Evolutionary conservation across 2,329 filamentous ascomycete genomes (phyloP).

Genomic region (Plectosphaerella plurivora): DNA sequence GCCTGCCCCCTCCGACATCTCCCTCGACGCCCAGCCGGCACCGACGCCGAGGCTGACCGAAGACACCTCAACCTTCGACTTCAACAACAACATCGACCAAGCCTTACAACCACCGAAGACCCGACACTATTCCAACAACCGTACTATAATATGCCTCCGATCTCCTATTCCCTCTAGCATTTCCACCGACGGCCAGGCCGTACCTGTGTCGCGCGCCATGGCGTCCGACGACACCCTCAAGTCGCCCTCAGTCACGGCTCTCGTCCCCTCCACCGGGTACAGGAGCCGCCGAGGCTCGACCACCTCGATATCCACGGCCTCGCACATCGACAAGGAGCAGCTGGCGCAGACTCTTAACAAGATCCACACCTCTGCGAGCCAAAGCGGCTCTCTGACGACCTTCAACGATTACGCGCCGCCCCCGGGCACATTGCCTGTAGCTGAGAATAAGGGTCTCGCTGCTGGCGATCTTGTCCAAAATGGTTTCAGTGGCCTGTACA

Average conservation of each 20-base stretch:
- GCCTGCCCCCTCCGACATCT: too few species aligned
- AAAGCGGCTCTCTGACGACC: constrained; percentile 78
- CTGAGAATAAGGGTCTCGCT: constrained; percentile 66
- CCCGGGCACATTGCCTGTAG: constrained; percentile 49
- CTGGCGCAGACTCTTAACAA: constrained; percentile 75
- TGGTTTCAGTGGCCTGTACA: constrained; percentile 85
- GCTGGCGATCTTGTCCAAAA: constrained; percentile 71
- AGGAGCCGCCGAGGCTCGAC: constrained; percentile 33
- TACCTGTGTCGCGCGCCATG: constrained; percentile 13
- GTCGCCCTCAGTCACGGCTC: constrained; percentile 20
- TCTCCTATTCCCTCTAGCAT: not conserved
- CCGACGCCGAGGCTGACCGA: too few species aligned
- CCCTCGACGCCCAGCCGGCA: too few species aligned
- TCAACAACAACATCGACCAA: too few species aligned
- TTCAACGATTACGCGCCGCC: constrained; percentile 88
- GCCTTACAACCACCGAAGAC: too few species aligned
- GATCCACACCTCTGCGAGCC: constrained; percentile 85
- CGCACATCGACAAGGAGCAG: constrained; percentile 61
- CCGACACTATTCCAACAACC: not conserved
- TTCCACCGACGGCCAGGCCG: not conserved
- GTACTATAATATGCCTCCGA: not conserved
- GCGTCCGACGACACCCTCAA: constrained; percentile 24
- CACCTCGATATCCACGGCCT: constrained; percentile 34
- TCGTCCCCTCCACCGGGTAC: constrained; percentile 24
- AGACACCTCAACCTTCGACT: too few species aligned